These are phyloP conservation scores for Saccharomycopsis crataegensis DNA, from an alignment of 1,139 yeast species.

Conservation along the genomic window DNA sequence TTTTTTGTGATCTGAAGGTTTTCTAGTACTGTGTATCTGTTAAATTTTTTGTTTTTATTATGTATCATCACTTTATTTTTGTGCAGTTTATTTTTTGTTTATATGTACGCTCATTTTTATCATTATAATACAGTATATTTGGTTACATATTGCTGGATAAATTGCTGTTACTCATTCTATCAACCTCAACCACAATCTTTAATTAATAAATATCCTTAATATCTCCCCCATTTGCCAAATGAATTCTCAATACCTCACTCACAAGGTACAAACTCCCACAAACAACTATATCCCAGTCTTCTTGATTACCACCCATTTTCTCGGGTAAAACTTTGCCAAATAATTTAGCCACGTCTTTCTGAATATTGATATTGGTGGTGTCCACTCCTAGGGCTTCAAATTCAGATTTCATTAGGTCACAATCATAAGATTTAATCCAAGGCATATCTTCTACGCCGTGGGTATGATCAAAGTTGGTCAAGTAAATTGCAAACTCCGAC, in stretches of 20 bases:
- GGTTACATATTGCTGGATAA: background rate
- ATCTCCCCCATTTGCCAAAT: slow-evolving; percentile 20
- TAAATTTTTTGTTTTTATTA: background rate
- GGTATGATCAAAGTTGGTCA: slow-evolving; percentile 47
- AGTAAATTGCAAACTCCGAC: slow-evolving; percentile 40
- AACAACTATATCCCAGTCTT: slow-evolving; percentile 38
- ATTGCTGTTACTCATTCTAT: background rate
- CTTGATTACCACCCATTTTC: background rate
- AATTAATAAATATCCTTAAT: background rate
- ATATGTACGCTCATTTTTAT: background rate
- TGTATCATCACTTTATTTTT: background rate
- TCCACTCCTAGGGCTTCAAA: slow-evolving; percentile 27
- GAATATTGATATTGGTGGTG: slow-evolving; percentile 24
- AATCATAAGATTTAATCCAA: slow-evolving; percentile 58
- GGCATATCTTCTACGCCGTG: slow-evolving; percentile 78
- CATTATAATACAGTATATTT: background rate
- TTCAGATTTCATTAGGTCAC: slow-evolving; percentile 32
- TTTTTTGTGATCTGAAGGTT: background rate
- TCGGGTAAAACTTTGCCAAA: slow-evolving; percentile 15
- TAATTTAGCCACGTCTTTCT: slow-evolving; percentile 20
- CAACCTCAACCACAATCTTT: background rate
- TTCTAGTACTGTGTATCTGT: no score
- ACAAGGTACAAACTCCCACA: slow-evolving; percentile 79
- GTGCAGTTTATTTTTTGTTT: background rate
- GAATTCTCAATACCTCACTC: slow-evolving; percentile 52